phyloP scores from a whole-genome alignment of 768 basidiomycete genomes.

The Inosperma sp. region DNA sequence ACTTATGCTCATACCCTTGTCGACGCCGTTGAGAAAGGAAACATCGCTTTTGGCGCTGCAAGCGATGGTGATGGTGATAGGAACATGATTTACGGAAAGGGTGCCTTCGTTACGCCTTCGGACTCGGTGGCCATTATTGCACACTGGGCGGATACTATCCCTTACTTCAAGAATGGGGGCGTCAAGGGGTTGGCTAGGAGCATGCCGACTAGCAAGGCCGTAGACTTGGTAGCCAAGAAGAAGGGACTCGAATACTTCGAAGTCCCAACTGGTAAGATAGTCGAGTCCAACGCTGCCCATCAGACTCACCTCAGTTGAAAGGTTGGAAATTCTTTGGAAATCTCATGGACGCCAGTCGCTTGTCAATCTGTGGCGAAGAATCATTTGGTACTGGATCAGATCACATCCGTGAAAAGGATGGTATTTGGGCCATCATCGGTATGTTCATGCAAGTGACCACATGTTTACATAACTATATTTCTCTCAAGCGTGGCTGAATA shows the following conservation, averaged over 20 bases:
- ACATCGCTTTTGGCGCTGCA: conserved; percentile 92
- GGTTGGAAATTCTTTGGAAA: conserved; percentile 99
- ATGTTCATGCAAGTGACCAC: conserved; percentile 26
- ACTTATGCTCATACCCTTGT: conserved; percentile 96
- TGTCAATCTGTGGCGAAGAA: conserved; percentile 99
- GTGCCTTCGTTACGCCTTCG: conserved; percentile 95
- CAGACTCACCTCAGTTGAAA: conserved; percentile 25
- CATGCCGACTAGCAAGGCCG: conserved; percentile 97
- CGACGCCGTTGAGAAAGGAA: conserved; percentile 79
- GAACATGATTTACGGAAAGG: conserved; percentile 99
- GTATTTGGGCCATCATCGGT: conserved; percentile 96
- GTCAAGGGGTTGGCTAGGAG: conserved; percentile 94
- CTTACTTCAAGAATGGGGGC: conserved; percentile 87
- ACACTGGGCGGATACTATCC: conserved; percentile 89
- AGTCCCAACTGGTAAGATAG: conserved; percentile 81
- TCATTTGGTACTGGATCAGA: conserved; percentile 99
- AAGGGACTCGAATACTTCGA: conserved; percentile 93
- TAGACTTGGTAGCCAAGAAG: conserved; percentile 92
- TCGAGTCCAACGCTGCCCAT: background rate
- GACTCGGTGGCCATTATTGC: conserved; percentile 99
- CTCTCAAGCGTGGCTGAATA: conserved; percentile 83
- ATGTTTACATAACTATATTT: background rate
- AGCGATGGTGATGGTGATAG: conserved; percentile 97
- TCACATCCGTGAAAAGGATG: conserved; percentile 99
- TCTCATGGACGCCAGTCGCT: conserved; percentile 96